Base-by-base conservation (phyloP, 1,284 basidiomycete genomes). In the Rhodotorula sp. region DNA sequence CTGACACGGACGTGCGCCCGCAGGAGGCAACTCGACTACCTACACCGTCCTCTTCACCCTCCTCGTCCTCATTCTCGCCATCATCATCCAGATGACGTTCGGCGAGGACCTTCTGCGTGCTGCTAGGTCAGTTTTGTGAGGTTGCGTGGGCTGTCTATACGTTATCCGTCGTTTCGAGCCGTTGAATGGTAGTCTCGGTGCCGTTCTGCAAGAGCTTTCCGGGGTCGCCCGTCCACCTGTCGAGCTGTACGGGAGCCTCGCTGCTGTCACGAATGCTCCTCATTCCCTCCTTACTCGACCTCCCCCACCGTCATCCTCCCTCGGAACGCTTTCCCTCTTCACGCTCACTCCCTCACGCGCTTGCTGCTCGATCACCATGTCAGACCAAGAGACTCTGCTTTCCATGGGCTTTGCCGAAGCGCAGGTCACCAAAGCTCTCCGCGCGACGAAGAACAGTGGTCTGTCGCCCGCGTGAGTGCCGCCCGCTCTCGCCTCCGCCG, bases 351-450 rank as follows among this genome's bases (percentile, higher is more conserved):
- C 28, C 46, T 20, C 59, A 48, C 24, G 28, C 30, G 22, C n/a
- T 44, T 20, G 54, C 53, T 18, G 24, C 24, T 8, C 55, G 9
- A 56, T n/a, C 28, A 47, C 24, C 59, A 68, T 60, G 61, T 57
- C 60, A 20, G 70, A 66, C 52, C 26, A 26, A 24, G 70, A 69
- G 2, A 64, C 62, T 9, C 62, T 72, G 50, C 48, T 66, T 31
- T 52, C 61, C n/a, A 69, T 72, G 64, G 70, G 70, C 20, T 72
- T 72, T 65, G 57, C 62, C 8, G 62, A 62, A 20, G 26, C 53
- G 10, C 46, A 61, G 18, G 62, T 60, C 11, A 24, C 37, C 15
- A 56, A 59, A 48, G 75, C 75, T 0, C n/a, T 75, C 34, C 37
- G 20, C 2, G 59, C 50, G 15, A 61, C 59, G 7, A 57, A 62